Percentiles rank a stretch among this genome's conserved stretches.
phyloP scores from a whole-genome alignment of 2,329 filamentous ascomycete species.

The Clarireedia homoeocarpa region DNA sequence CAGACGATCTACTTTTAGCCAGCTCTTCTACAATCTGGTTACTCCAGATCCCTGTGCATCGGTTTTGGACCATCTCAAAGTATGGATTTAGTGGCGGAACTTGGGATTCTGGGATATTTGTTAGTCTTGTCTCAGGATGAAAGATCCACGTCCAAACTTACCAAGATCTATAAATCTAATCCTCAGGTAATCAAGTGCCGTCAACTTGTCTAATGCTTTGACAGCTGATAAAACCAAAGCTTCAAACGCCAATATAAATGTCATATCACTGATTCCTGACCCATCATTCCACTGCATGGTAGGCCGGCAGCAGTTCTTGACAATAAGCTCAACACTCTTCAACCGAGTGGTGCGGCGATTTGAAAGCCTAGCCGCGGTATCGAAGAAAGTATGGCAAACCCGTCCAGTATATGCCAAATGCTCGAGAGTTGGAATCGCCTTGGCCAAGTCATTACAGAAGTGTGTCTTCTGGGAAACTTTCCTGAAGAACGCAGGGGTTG shows the following conservation, averaged over 20 bases:
- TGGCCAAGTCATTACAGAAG: constrained; percentile 57
- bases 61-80: constrained; percentile 53
- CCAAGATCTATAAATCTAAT: constrained; percentile 72
- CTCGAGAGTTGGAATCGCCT: constrained; percentile 53
- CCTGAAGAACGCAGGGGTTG: constrained; percentile 51
- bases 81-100: constrained; percentile 65
- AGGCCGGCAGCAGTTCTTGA: constrained; percentile 65
- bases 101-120: constrained; percentile 49
- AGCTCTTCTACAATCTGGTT: constrained; percentile 56
- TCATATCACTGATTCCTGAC: constrained; percentile 62
- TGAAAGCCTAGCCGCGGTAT: constrained; percentile 43
- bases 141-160: constrained; percentile 20
- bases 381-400: constrained; percentile 62
- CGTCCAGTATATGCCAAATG: constrained; percentile 66
- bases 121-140: not conserved
- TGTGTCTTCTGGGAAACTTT: constrained; percentile 52
- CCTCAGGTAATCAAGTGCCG: constrained; percentile 53
- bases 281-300: constrained; percentile 49
- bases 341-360: constrained; percentile 41
- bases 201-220: constrained; percentile 49
- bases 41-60: constrained; percentile 66
- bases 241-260: constrained; percentile 66
- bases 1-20: constrained; percentile 47
- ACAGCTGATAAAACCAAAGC: constrained; percentile 57
- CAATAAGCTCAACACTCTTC: constrained; percentile 61